Evolutionary conservation across 805 yeast genomes (phyloP).

Genomic region (Millerozyma miso): DNA sequence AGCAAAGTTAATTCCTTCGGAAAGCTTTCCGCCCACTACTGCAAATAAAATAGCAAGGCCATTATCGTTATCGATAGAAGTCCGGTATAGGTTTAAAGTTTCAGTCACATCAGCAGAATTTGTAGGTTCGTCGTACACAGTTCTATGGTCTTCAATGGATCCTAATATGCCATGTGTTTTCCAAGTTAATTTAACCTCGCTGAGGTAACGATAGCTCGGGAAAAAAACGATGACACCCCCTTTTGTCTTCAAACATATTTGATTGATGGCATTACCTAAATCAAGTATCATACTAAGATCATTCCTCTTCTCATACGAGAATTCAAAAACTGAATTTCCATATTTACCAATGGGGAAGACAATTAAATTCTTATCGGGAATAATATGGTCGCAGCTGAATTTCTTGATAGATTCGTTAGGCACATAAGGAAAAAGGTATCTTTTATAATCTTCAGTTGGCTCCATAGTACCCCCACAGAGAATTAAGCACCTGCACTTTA

Average conservation of each 20-base stretch:
- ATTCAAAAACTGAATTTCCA: slow-evolving; percentile 41
- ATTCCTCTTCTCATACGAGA: slow-evolving; percentile 65
- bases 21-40: slow-evolving; percentile 88
- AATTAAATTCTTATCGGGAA: slow-evolving; percentile 63
- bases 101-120: slow-evolving; percentile 38
- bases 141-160: slow-evolving; percentile 36
- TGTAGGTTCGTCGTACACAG: slow-evolving; percentile 54
- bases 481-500: slow-evolving; percentile 63
- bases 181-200: slow-evolving; percentile 53
- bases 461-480: slow-evolving; percentile 96
- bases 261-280: slow-evolving; percentile 47
- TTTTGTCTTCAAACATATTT: slow-evolving; percentile 48
- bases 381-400: slow-evolving; percentile 80
- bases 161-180: slow-evolving; percentile 27
- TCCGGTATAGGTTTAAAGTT: slow-evolving; percentile 32
- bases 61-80: slow-evolving; percentile 45
- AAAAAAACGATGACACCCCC: slow-evolving; percentile 77
- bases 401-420: slow-evolving; percentile 35
- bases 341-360: slow-evolving; percentile 48
- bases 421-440: slow-evolving; percentile 60
- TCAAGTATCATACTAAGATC: slow-evolving; percentile 39
- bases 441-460: slow-evolving; percentile 68
- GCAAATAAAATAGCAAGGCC: slow-evolving; percentile 60
- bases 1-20: slow-evolving; percentile 91
- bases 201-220: slow-evolving; percentile 77